Base-by-base conservation (phyloP, 345 rosid species). In the Carallia pectinifolia region DNA sequence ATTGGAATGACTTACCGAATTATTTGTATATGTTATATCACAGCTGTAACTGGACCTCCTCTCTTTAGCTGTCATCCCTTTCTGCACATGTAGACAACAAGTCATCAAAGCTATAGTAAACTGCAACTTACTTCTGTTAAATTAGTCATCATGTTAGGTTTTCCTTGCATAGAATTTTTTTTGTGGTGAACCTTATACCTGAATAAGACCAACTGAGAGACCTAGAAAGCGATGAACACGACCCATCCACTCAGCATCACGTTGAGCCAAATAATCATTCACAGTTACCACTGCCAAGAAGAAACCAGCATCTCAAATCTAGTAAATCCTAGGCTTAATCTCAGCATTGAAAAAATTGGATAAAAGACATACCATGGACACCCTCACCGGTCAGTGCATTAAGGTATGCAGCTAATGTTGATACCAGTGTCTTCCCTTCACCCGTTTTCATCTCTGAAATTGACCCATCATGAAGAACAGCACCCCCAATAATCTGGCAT, bases 211-310 rank as follows among this genome's bases (percentile, higher is more conserved):
- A 67, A 93, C 97, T 65, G 98, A 91, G 77, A 93, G 94, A 73
- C 97, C 97, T 78, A 93, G 80, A 79, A 81, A 93, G 65, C 87
- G 87, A 85, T 93, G 94, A 80, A 93, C 92, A 74, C 94, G 96
- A 38, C 97, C 98, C 98, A 93, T 93, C 98, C 98, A 93, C 72
- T 93, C 97, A 75, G 98, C 98, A 86, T 93, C 98, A 67, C 98
- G 97, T 76, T 87, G 92, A 66, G 98, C 98, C 65, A 93, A 82
- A 81, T 93, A 93, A 84, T 93, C 96, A 80, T 93, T 93, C 70
- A 93, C 98, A 36, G 98, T 93, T 67, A 93, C 98, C 85, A 93
- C 98, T 93, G 84, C 69, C 70, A 73, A 77, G 70, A 55, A 71
- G 74, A 75, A 12, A 80, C 64, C 58, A 77, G 27, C 66, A 62